Base-by-base conservation (phyloP, 768 basidiomycete species). In the Galerina sulciceps region DNA sequence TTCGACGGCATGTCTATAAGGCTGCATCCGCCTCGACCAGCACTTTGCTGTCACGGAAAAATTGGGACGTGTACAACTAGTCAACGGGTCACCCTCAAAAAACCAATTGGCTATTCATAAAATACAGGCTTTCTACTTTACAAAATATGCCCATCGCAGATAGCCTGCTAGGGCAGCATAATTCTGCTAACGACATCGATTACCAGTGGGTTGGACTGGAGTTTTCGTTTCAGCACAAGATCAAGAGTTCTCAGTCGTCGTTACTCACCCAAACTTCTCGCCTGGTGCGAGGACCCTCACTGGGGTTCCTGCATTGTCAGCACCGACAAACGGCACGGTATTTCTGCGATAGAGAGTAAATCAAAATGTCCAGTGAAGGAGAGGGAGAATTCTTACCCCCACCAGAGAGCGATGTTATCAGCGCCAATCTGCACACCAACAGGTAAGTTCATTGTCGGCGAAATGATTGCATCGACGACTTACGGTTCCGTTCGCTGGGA, bases 401-500 rank as follows among this genome's bases (percentile, higher is more conserved):
- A 76, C 76, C 77, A 79, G 11, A 45, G 57, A 1, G 40, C 23
- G 22, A 78, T 67, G 31, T 60, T 76, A 14, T 53, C 67, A 23
- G 38, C 38, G 9, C 76, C 76, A 26, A 79, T 75, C 50, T 53
- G 10, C 31, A 34, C 34, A 9, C 14, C n/a, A n/a, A 15, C 23
- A 10, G 34, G 4, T 36, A 43, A 36, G 34, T 3, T 46, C 35
- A 14, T 10, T 35, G 6, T 31, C 17, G 20, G 10, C 11, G 17
- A 45, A 4, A 13, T 15, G 10, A 40, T 37, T 36, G 17, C 31
- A 22, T 20, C 35, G 35, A n/a, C 17, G 20, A 70, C 70, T 36
- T 20, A 76, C 75, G 10, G 64, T 66, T 44, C 75, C 75, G 43
- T 78, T 75, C 67, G 69, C 64, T 1, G 78, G 78, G 70, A 71